Percentiles rank a stretch among this genome's conserved stretches.
Conservation (phyloP, 331 rosid species). For the Telfairia occidentalis region DNA sequence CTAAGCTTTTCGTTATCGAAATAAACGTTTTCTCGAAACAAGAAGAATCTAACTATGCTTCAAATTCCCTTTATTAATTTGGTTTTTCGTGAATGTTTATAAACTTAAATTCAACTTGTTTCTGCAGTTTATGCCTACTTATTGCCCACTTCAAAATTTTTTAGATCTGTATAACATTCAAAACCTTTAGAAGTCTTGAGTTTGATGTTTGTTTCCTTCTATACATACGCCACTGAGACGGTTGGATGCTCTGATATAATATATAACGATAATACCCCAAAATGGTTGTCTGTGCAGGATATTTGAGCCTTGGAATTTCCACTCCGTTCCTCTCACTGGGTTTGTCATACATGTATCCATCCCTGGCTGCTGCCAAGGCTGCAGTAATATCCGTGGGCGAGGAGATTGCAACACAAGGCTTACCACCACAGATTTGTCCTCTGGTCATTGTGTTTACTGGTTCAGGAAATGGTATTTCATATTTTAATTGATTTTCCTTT, state of each 20-base stretch:
- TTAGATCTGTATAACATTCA: neutral
- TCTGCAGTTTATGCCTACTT: neutral
- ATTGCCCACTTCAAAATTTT: neutral
- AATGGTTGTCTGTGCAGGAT: conserved; percentile 34
- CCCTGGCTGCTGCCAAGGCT: conserved; percentile 92
- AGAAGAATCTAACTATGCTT: neutral
- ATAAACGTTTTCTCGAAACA: neutral
- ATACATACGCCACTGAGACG: neutral
- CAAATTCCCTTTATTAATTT: neutral
- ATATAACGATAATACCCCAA: neutral
- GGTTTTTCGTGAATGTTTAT: neutral
- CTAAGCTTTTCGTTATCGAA: neutral
- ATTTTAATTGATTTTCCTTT: conserved; percentile 4
- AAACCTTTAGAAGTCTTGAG: neutral
- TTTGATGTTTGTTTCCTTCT: neutral
- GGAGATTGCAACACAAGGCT: conserved; percentile 71
- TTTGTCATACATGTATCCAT: conserved; percentile 82
- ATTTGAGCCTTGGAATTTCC: conserved; percentile 80
- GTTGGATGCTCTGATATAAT: neutral
- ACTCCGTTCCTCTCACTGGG: conserved; percentile 90
- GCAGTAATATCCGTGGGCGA: conserved; percentile 91
- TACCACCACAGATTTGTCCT: conserved; percentile 79
- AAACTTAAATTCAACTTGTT: neutral
- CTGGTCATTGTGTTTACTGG: conserved; percentile 79
- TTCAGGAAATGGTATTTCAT: conserved; percentile 71